These are phyloP conservation scores for Geotrichum fermentans DNA, from an alignment of 1,139 yeast species.

Conservation along the genomic window DNA sequence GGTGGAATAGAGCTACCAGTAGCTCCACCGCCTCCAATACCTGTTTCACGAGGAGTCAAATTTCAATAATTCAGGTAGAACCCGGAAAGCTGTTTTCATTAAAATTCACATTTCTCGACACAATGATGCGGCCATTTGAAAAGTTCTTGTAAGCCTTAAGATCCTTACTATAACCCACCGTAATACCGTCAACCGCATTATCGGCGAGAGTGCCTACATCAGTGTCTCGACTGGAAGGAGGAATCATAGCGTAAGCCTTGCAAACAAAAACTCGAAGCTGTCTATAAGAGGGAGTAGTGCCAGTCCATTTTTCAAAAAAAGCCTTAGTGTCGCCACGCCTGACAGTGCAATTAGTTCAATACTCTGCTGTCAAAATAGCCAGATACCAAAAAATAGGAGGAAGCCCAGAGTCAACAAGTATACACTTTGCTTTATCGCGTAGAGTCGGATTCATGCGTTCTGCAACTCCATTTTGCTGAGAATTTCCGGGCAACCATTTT, in stretches of 20 bases:
- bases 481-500: neutral
- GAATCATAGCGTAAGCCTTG: neutral
- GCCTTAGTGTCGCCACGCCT: neutral
- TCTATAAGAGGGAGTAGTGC: neutral
- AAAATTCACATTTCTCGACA: neutral
- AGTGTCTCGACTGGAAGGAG: neutral
- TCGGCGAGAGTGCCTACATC: neutral
- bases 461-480: neutral
- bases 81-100: neutral
- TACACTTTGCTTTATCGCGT: neutral
- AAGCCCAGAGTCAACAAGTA: neutral
- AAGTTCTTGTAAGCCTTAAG: neutral
- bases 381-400: neutral
- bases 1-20: no score
- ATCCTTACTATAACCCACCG: neutral
- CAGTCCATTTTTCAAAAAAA: neutral
- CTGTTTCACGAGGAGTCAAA: no score
- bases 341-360: neutral
- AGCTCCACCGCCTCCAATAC: no score
- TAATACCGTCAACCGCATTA: neutral
- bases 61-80: no score
- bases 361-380: neutral
- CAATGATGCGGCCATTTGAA: neutral
- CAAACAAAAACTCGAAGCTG: neutral
- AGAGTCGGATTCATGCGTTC: neutral